Conservation (phyloP, 352 stramenopile species). For the Globisporangium uncinulatum region DNA sequence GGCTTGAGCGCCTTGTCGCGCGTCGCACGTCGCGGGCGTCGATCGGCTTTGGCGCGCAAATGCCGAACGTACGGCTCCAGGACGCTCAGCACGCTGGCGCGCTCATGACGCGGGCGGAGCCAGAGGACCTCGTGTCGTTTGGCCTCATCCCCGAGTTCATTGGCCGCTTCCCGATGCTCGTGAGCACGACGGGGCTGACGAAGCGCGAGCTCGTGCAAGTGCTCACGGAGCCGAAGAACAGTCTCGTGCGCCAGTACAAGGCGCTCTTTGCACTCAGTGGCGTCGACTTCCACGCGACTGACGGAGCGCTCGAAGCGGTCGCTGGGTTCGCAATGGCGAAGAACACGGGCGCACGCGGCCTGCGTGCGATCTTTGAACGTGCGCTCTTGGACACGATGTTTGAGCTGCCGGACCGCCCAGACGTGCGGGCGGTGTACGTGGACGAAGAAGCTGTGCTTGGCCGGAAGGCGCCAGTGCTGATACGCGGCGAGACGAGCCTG, state of each 20-base stretch:
- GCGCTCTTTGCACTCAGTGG: slow-evolving; percentile 95
- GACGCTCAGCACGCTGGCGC: slow-evolving; percentile 85
- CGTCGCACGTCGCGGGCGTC: slow-evolving; percentile 89
- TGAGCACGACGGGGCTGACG: slow-evolving; percentile 91
- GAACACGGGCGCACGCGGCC: slow-evolving; percentile 94
- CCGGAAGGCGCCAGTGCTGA: slow-evolving; percentile 86
- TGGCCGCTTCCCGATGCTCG: slow-evolving; percentile 95
- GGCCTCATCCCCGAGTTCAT: slow-evolving; percentile 99
- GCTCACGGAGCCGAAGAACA: slow-evolving; percentile 97
- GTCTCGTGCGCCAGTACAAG: slow-evolving; percentile 96
- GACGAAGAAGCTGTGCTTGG: slow-evolving; percentile 90
- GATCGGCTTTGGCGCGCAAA: slow-evolving; percentile 97
- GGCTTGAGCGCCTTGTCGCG: slow-evolving; percentile 94
- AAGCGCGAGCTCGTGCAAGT: slow-evolving; percentile 93
- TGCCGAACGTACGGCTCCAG: slow-evolving; percentile 73
- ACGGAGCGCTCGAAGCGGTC: slow-evolving; percentile 93
- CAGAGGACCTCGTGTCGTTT: slow-evolving; percentile 95
- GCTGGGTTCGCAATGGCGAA: slow-evolving; percentile 90
- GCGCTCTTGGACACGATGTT: slow-evolving; percentile 97
- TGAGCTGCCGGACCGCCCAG: slow-evolving; percentile 88
- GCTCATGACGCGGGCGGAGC: slow-evolving; percentile 91
- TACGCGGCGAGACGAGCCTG: slow-evolving; percentile 65
- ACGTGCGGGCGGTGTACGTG: slow-evolving; percentile 93
- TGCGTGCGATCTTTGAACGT: slow-evolving; percentile 93
- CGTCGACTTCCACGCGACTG: slow-evolving; percentile 95